Evolutionary conservation across 371 early-diverging fungal genomes (phyloP).

Genomic region (Cokeromyces recurvatus): DNA sequence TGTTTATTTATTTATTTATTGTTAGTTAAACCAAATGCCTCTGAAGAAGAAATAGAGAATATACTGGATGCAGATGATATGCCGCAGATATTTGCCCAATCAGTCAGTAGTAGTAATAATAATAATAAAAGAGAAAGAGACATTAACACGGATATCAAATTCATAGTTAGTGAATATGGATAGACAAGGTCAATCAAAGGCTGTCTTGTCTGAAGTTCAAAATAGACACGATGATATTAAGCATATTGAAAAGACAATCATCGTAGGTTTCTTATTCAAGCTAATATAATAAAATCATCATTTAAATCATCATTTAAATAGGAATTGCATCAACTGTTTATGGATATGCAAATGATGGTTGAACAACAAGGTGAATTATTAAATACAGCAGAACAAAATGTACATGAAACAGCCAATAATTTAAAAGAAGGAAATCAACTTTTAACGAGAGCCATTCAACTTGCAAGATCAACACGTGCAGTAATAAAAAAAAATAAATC

Average conservation of each 20-base stretch:
- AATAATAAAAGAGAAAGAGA: too few species aligned
- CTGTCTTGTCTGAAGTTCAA: slow-evolving; percentile 77
- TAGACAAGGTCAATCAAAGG: slow-evolving; percentile 67
- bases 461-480: slow-evolving; percentile 64
- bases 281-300: slow-evolving; percentile 19
- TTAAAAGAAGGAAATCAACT: slow-evolving; percentile 63
- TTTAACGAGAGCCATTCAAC: slow-evolving; percentile 57
- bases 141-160: neutral
- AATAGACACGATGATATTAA: slow-evolving; percentile 76
- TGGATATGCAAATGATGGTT: slow-evolving; percentile 81
- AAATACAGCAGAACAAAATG: slow-evolving; percentile 63
- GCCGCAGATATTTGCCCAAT: slow-evolving; percentile 76
- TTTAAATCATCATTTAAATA: slow-evolving; percentile 23
- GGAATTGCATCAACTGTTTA: slow-evolving; percentile 82
- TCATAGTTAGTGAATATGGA: slow-evolving; percentile 45
- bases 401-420: slow-evolving; percentile 52
- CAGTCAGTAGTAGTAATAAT: slow-evolving; percentile 36
- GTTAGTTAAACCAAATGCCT: slow-evolving; percentile 75
- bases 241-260: slow-evolving; percentile 74
- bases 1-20: too few species aligned
- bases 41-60: slow-evolving; percentile 70
- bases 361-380: slow-evolving; percentile 70
- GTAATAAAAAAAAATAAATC: neutral
- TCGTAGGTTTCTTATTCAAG: too few species aligned
- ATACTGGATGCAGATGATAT: slow-evolving; percentile 65